Conservation (phyloP, 2,329 filamentous ascomycete species). For the Xylariaceae sp. region DNA sequence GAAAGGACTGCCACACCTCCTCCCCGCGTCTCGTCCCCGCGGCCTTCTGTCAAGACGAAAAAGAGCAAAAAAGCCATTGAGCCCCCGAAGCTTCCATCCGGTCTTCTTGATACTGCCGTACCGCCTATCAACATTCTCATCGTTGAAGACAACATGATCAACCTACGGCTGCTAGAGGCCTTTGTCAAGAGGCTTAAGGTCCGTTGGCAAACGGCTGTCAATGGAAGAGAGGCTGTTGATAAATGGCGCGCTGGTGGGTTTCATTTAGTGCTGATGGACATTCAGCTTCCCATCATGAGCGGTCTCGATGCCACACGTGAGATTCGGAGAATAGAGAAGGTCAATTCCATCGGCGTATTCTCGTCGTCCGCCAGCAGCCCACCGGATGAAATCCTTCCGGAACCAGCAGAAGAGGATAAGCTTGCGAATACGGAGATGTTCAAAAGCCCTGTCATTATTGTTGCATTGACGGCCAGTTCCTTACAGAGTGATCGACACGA, state of each 20-base stretch:
- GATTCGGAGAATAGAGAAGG: slow-evolving; percentile 81
- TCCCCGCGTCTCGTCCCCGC: slow-evolving; percentile 45
- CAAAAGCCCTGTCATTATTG: slow-evolving; percentile 97
- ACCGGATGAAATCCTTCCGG: slow-evolving; percentile 44
- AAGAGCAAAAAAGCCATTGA: slow-evolving; percentile 51
- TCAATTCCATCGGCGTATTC: slow-evolving; percentile 93
- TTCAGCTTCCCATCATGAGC: slow-evolving; percentile 95
- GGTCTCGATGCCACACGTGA: slow-evolving; percentile 93
- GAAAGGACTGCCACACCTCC: slow-evolving; percentile 57
- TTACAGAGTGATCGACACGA: slow-evolving; percentile 94
- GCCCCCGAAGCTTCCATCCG: slow-evolving; percentile 52
- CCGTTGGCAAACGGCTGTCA: slow-evolving; percentile 95
- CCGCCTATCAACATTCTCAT: slow-evolving; percentile 97
- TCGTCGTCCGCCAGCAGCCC: slow-evolving; percentile 62
- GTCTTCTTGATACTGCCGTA: slow-evolving; percentile 74
- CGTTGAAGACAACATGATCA: slow-evolving; percentile 98
- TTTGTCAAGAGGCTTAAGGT: slow-evolving; percentile 97
- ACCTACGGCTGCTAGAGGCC: slow-evolving; percentile 85
- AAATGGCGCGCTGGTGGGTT: slow-evolving; percentile 94
- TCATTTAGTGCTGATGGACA: slow-evolving; percentile 97
- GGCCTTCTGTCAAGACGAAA: slow-evolving; percentile 45
- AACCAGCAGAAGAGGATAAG: slow-evolving; percentile 63
- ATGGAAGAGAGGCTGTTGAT: slow-evolving; percentile 85
- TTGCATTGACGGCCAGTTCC: slow-evolving; percentile 90
- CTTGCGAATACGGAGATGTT: slow-evolving; percentile 70